A percentile compares a stretch with the other conserved stretches of the same genome.
These are phyloP conservation scores for Pseudocercospora vitis DNA, from an alignment of 2,329 filamentous ascomycete genomes.

Conservation along the genomic window DNA sequence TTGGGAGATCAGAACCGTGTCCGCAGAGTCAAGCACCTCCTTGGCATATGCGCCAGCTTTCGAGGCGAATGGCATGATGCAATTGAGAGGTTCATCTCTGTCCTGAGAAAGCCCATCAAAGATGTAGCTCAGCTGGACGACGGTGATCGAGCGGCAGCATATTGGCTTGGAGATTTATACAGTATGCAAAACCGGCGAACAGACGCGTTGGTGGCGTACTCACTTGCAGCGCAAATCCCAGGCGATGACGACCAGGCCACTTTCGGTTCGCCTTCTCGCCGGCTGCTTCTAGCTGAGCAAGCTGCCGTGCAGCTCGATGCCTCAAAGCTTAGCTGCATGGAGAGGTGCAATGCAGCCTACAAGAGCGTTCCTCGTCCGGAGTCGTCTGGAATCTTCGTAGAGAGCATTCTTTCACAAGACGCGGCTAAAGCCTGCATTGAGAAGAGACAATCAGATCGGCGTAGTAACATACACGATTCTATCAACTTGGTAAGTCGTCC, in stretches of 20 bases:
- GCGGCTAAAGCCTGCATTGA: not conserved
- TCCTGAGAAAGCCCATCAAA: conserved; percentile 22
- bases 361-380: too few species aligned
- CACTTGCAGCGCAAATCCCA: conserved; percentile 21
- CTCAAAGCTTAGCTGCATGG: too few species aligned
- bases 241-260: not conserved
- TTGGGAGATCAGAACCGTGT: not conserved
- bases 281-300: conserved; percentile 7
- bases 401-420: not conserved
- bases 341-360: too few species aligned
- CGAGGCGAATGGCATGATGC: conserved; percentile 25
- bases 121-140: conserved; percentile 22
- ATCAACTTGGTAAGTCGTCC: not conserved
- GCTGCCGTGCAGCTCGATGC: conserved; percentile 11
- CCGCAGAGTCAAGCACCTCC: conserved; percentile 22
- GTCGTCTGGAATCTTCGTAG: not conserved
- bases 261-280: not conserved
- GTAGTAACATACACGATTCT: not conserved
- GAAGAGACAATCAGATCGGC: not conserved
- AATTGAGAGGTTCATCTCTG: conserved; percentile 24
- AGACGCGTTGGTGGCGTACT: conserved; percentile 31
- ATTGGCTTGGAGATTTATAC: conserved; percentile 32
- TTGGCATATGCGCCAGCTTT: conserved; percentile 29
- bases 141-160: conserved; percentile 31
- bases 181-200: conserved; percentile 24